A percentile compares a stretch with the other conserved stretches of the same genome.
Conservation (phyloP, 192 early-diverging fungal species). For the Coemansia guatemalensis region DNA sequence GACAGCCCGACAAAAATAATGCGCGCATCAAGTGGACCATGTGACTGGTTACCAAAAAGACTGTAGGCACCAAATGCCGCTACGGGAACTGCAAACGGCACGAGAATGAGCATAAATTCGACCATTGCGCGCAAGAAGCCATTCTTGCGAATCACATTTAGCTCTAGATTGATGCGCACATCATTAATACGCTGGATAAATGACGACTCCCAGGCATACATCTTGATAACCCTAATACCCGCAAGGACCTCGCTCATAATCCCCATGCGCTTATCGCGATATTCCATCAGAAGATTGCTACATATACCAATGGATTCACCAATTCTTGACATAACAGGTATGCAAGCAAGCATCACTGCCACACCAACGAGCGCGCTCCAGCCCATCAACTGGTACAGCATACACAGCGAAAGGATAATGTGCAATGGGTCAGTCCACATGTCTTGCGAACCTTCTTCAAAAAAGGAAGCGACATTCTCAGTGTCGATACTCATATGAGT, state of each 20-base stretch:
- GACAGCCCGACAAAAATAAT: too few species aligned
- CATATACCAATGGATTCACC: too few species aligned
- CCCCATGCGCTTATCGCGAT: too few species aligned
- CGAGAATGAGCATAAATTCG: slow-evolving; percentile 75
- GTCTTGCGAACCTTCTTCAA: slow-evolving; percentile 18
- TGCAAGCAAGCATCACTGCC: slow-evolving; percentile 8
- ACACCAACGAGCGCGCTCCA: slow-evolving; percentile 17
- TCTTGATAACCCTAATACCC: too few species aligned
- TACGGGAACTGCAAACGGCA: slow-evolving; percentile 65
- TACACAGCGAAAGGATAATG: slow-evolving; percentile 6
- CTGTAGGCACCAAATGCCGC: slow-evolving; percentile 78
- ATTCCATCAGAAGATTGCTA: too few species aligned
- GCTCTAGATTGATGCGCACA: too few species aligned
- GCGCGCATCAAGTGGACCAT: slow-evolving; percentile 58
- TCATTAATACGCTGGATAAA: too few species aligned
- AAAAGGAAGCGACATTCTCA: slow-evolving; percentile 2
- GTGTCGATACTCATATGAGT: slow-evolving; percentile 67
- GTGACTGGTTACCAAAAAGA: slow-evolving; percentile 55
- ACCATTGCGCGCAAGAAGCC: too few species aligned
- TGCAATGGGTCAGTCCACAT: slow-evolving; percentile 29
- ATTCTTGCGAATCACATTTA: too few species aligned
- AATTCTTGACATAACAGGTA: too few species aligned
- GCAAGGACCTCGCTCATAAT: too few species aligned
- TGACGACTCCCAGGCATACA: too few species aligned
- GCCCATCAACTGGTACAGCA: slow-evolving; percentile 24